phyloP scores from a whole-genome alignment of 768 basidiomycete genomes.

The Collybia sp. region DNA sequence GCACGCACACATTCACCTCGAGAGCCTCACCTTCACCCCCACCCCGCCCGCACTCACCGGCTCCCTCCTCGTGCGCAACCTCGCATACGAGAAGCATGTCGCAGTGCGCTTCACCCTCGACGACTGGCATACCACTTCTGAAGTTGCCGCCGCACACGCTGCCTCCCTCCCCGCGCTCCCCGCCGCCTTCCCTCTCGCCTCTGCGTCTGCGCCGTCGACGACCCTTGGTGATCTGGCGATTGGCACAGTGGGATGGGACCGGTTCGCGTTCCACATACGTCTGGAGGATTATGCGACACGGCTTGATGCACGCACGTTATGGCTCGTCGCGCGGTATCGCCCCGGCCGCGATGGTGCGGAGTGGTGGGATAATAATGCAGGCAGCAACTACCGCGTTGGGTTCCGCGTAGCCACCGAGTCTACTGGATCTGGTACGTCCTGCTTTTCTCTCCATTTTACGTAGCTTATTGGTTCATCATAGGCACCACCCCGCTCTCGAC shows the following conservation, averaged over 20 bases:
- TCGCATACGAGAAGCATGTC: constrained; percentile 84
- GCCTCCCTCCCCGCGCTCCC: constrained; percentile 37
- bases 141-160: constrained; percentile 58
- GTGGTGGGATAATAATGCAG: constrained; percentile 92
- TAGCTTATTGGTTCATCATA: no score
- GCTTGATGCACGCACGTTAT: constrained; percentile 51
- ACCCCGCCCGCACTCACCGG: constrained; percentile 49
- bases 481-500: no score
- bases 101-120: constrained; percentile 88
- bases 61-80: constrained; percentile 77
- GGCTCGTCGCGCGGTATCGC: constrained; percentile 53
- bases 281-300: constrained; percentile 64
- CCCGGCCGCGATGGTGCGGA: constrained; percentile 44
- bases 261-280: constrained; percentile 56
- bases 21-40: constrained; percentile 14
- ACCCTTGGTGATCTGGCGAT: background rate
- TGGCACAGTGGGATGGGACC: constrained; percentile 40
- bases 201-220: background rate
- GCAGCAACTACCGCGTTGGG: constrained; percentile 69
- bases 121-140: constrained; percentile 89
- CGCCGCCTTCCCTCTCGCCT: constrained; percentile 11
- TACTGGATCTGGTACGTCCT: background rate
- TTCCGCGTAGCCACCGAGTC: constrained; percentile 32
- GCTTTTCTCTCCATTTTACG: no score
- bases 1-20: constrained; percentile 27